phyloP scores from a whole-genome alignment of 441 rosid species.

The Erodium chrysanthum region DNA sequence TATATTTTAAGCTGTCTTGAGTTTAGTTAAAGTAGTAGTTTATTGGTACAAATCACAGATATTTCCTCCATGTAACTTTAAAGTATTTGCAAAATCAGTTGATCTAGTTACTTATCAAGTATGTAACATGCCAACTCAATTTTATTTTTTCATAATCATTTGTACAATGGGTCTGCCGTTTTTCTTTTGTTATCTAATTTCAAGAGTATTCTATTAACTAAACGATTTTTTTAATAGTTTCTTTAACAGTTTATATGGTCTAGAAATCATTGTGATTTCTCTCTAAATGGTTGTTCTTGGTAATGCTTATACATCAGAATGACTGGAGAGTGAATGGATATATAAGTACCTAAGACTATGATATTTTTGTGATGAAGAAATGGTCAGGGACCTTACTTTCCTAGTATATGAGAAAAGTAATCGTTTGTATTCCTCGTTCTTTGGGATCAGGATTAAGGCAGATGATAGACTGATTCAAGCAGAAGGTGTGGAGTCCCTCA shows the following conservation, averaged over 20 bases:
- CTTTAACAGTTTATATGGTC: neutral
- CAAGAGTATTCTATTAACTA: neutral
- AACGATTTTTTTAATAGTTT: neutral
- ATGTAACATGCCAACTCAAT: no score
- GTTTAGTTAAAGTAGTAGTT: neutral
- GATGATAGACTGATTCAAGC: constrained; percentile 20
- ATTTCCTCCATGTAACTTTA: no score
- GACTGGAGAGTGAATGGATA: neutral
- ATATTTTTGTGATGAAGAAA: neutral
- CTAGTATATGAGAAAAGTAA: neutral
- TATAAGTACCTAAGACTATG: neutral
- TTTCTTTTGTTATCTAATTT: neutral
- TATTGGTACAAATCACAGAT: neutral
- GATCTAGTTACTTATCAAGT: neutral
- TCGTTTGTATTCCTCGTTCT: neutral
- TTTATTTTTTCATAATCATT: no score
- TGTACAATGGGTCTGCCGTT: neutral
- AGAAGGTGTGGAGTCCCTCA: constrained; percentile 20
- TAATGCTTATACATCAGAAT: neutral
- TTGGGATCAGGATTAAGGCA: constrained; percentile 12
- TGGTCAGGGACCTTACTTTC: neutral
- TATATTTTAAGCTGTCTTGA: neutral
- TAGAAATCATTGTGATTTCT: neutral
- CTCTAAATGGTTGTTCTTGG: neutral
- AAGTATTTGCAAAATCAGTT: no score